phyloP scores from a whole-genome alignment of 148 eudicot genomes.

The Amaranthus hypochondriacus region DNA sequence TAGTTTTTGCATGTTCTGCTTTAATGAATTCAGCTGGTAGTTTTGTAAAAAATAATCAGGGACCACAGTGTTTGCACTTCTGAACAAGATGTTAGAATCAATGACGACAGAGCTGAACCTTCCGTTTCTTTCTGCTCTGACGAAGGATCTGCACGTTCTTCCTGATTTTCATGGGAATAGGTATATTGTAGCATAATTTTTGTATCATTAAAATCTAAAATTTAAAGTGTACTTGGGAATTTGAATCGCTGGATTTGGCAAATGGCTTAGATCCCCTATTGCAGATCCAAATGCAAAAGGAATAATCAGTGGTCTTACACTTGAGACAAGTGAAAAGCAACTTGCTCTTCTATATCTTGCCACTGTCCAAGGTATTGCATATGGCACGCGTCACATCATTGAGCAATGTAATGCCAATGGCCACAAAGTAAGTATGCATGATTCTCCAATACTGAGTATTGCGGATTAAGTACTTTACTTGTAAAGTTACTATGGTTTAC shows the following conservation, averaged over 20 bases:
- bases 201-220: neutral
- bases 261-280: slow-evolving; percentile 75
- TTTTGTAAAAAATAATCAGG: slow-evolving; percentile 33
- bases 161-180: slow-evolving; percentile 98
- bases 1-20: neutral
- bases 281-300: slow-evolving; percentile 95
- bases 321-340: slow-evolving; percentile 83
- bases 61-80: slow-evolving; percentile 59
- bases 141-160: slow-evolving; percentile 78
- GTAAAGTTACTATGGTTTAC: too few species aligned
- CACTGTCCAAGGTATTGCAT: slow-evolving; percentile 90
- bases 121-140: slow-evolving; percentile 76
- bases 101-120: slow-evolving; percentile 49
- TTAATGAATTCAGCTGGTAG: neutral
- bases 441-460: neutral
- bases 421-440: slow-evolving; percentile 61
- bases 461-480: too few species aligned
- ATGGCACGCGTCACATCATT: slow-evolving; percentile 94
- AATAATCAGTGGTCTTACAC: slow-evolving; percentile 77
- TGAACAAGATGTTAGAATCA: slow-evolving; percentile 70
- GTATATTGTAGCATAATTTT: slow-evolving; percentile 31
- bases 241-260: slow-evolving; percentile 1
- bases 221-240: neutral
- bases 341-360: slow-evolving; percentile 90
- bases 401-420: slow-evolving; percentile 96